Base-by-base conservation (phyloP, 108 stramenopile genomes). In the Pseudonitzschia multistriata region DNA sequence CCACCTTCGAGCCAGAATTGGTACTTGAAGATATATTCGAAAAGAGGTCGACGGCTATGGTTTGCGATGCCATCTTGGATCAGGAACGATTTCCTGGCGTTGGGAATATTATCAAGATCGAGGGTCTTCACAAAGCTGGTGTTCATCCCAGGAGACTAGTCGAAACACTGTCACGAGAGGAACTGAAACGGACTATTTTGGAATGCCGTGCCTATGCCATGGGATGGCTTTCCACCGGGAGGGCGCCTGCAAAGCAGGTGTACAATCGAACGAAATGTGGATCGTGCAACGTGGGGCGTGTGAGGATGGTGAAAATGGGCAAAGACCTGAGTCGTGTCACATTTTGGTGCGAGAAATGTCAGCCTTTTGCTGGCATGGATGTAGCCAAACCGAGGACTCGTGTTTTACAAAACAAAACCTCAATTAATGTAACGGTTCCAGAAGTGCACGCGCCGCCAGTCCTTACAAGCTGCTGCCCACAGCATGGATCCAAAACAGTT, bases 61-160 rank as follows among this genome's bases (percentile, higher is more conserved):
- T 88, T 47, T 81, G 79, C n/a, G 84, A 83, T 70, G 87, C 78
- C 39, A 37, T 88, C 17, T 68, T 88, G 2, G 76, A 88, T 76
- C 87, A 88, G 73, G 67, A 79, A 45, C 67, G 74, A 5, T 81
- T 59, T 59, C 87, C 87, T 5, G 87, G 87, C 27, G 73, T 83
- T 63, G 87, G 87, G 29, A 88, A 88, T 53, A 83, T 88, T 11
- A 88, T 88, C 78, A 88, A 88, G 62, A 78, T 82, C 25, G 87
- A 88, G 73, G 82, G 77, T 33, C 52, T 88, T 47, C 87, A 88
- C 65, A 56, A 63, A n/a, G 61, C 78, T 14, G 72, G 64, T 52
- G 71, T 88, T 53, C 74, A 85, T 68, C 87, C 87, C 19, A 69
- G 80, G 21, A 62, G 81, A 63, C 45, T 40, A 3, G 74, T 85